Conservation (phyloP, 441 rosid genomes). For the Adansonia grandidieri region DNA sequence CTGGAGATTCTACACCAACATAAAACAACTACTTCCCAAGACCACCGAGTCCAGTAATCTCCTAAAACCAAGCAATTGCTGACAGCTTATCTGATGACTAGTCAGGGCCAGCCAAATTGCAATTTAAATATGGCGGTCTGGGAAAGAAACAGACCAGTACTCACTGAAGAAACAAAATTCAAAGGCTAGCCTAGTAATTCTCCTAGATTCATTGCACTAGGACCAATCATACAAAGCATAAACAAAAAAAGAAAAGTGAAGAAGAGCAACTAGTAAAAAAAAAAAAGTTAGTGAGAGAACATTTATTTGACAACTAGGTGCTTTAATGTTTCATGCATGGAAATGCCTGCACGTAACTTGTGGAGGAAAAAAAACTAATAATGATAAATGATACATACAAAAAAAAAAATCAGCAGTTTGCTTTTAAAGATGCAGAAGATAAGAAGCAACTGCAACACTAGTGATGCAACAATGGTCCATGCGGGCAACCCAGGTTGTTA, state of each 20-base stretch:
- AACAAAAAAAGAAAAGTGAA: neutral
- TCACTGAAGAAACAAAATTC: conserved; percentile 1
- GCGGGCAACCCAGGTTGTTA: neutral
- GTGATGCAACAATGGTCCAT: neutral
- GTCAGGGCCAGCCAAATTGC: neutral
- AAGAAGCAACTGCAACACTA: neutral
- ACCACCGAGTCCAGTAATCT: neutral
- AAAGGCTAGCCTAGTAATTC: neutral
- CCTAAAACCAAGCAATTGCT: conserved; percentile 18
- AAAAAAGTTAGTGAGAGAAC: neutral
- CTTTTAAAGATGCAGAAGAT: conserved; percentile 1
- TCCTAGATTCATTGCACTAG: conserved; percentile 10
- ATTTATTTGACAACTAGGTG: neutral
- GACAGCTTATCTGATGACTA: neutral
- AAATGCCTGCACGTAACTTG: neutral
- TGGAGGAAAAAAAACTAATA: neutral
- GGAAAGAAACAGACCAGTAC: neutral
- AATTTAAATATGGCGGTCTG: neutral
- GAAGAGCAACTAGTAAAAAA: neutral
- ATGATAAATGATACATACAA: neutral
- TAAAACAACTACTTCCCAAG: conserved; percentile 3
- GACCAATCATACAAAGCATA: neutral
- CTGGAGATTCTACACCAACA: conserved; percentile 10
- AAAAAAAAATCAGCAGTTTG: conserved; percentile 12
- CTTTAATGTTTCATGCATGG: conserved; percentile 14